phyloP scores from a whole-genome alignment of 768 basidiomycete genomes.

The Terana coerulea region DNA sequence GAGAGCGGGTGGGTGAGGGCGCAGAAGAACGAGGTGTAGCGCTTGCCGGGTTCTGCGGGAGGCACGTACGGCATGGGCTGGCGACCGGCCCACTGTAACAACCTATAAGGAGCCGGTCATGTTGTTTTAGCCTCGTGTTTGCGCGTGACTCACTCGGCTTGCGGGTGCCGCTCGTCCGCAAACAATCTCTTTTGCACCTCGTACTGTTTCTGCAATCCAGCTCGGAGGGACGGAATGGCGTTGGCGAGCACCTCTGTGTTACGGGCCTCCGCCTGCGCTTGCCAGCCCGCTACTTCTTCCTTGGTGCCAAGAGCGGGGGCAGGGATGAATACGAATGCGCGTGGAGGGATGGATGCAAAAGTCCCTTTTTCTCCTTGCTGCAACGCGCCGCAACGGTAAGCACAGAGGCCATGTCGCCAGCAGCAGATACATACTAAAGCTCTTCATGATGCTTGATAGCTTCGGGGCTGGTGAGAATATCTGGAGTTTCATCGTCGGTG shows the following conservation, averaged over 20 bases:
- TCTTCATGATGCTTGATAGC: conserved; percentile 3
- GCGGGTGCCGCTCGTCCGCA: neutral
- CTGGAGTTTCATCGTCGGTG: neutral
- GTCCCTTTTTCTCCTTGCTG: conserved; percentile 4
- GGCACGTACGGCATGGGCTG: conserved; percentile 5
- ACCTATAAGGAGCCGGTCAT: too few species aligned
- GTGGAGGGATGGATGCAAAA: conserved; percentile 9
- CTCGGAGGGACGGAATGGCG: neutral
- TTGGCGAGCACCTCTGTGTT: neutral
- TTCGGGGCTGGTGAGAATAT: conserved; percentile 1
- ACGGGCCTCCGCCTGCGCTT: neutral
- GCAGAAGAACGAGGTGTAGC: neutral
- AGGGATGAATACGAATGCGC: conserved; percentile 5
- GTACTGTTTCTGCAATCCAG: conserved; percentile 11
- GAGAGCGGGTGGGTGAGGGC: conserved; percentile 16
- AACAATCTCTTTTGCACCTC: neutral
- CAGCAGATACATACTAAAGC: conserved; percentile 5
- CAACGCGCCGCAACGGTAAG: neutral
- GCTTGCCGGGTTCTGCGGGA: conserved; percentile 4
- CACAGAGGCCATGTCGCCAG: neutral
- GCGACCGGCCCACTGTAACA: conserved; percentile 5
- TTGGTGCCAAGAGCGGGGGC: conserved; percentile 1
- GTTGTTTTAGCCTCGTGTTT: too few species aligned
- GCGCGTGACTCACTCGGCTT: neutral
- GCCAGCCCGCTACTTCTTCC: conserved; percentile 5